Evolutionary conservation across 768 basidiomycete genomes (phyloP), one percentile per base, ranked within the genome.

Genomic region (Grammothele lineata): DNA sequence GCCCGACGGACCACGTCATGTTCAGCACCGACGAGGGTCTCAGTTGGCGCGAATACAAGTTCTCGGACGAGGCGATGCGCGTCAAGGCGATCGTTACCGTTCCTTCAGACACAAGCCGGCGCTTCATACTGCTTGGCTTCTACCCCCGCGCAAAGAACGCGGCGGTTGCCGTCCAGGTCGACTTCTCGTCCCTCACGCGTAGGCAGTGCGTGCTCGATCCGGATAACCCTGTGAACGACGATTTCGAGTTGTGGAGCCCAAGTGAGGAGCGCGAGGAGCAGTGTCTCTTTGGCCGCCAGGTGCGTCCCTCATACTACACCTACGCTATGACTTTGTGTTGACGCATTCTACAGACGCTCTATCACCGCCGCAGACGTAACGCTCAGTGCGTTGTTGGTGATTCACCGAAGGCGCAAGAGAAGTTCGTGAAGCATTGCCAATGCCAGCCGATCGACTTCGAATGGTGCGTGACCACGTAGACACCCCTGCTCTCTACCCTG

Each of bases 211-310:
- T 57, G 87, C 67, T 94, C 37, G 78, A 75, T 49, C 41, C 76
- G 4, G 76, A 92, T 1, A 69, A 96, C 58, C 85, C 93, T 6
- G 76, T 74, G 15, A 70, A 84, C 32, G 94, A 97, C 60, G 96
- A 99, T 68, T 98, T 98, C 61, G 94, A 98, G 62, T 68, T 96
- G 1, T 98, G 96, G 96, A 92, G 87, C 61, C 96, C 95, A 0
- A 90, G 88, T 48, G 87, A 94, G 60, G 83, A 83, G 37, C 80
- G 96, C n/a, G 70, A 77, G 26, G 93, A 98, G 60, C 71, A 72
- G 7, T 99, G 96, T 66, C 69, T 98, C 22, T 99, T 98, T 55
- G 96, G 96, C 18, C 78, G 87, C 48, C 88, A 91, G 77, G 92
- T 90, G 42, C 33, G 68, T 19, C 33, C 12, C 15, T 26, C 23